Evolutionary conservation across 2,329 filamentous ascomycete genomes (phyloP), one percentile per base, ranked within the genome.

Genomic region (Hyphodiscus sp.): DNA sequence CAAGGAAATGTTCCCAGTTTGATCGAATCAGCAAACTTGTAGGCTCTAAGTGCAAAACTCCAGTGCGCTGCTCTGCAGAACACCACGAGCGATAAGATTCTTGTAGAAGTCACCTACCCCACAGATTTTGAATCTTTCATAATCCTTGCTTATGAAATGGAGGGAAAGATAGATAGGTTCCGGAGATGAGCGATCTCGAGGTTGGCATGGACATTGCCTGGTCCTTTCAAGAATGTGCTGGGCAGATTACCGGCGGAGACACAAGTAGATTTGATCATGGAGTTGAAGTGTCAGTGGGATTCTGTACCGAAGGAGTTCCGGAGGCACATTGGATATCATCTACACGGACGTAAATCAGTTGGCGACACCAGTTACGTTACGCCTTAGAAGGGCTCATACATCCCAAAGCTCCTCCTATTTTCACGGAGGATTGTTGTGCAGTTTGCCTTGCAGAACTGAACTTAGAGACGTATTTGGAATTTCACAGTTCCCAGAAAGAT

Each of bases 31-130:
- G 47, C 46, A 3, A 45, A 54, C 2, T 41, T 60, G 1, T 58
- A 53, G 56, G 23, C 46, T n/a, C 29, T 58, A 3, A 53, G 38
- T 7, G 49, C 53, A 2, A 49, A 52, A 20, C 51, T 56, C 23
- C n/a, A 52, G 13, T 52, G 54, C 8, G 52, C 56, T 4, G 10
- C 4, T 2, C 50, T 60, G 9, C 58, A 58, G 29, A 58, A 60
- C 20, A 13, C 42, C 1, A 30, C 42, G 2, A 54, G 58, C 42
- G 20, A 49, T 19, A 45, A 19, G 6, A n/a, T 54, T 2, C 38
- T 33, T 15, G 46, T 9, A 20, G 29, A 48, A n/a, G 46, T 19
- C 6, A 18, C 38, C 10, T 19, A 33, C 41, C 41, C 33, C 11
- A n/a, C 33, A 4, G 33, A 38, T 15, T 38, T 38, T 10, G 33